A percentile compares a stretch with the other conserved stretches of the same genome.
Conservation (phyloP, 2,329 filamentous ascomycete species). For the Alternaria ventricosa region DNA sequence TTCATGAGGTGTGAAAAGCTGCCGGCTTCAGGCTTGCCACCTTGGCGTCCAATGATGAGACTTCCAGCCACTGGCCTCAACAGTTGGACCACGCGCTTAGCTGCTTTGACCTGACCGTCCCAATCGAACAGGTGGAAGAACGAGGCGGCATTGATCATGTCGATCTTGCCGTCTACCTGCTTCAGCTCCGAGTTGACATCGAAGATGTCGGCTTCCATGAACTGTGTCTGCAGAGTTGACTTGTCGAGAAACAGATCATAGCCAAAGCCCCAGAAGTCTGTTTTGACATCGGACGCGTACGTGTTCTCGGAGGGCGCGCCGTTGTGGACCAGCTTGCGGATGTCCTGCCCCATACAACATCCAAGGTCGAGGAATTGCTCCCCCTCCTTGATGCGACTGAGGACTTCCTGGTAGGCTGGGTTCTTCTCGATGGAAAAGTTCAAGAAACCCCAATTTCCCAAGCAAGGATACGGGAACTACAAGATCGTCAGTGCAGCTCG, state of each 20-base stretch:
- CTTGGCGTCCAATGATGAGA: slow-evolving; percentile 50
- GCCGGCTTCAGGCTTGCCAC: slow-evolving; percentile 41
- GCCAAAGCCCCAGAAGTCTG: slow-evolving; percentile 61
- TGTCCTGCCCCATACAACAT: slow-evolving; percentile 55
- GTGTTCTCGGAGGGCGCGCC: slow-evolving; percentile 51
- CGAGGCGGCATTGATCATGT: slow-evolving; percentile 51
- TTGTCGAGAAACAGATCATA: slow-evolving; percentile 51
- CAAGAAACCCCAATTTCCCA: slow-evolving; percentile 47
- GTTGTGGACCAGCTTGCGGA: slow-evolving; percentile 53
- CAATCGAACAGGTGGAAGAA: slow-evolving; percentile 56
- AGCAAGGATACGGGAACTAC: slow-evolving; percentile 46
- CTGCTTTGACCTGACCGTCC: slow-evolving; percentile 48
- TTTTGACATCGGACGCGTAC: slow-evolving; percentile 50
- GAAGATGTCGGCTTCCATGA: slow-evolving; percentile 60
- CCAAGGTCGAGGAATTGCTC: slow-evolving; percentile 52
- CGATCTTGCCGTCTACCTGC: slow-evolving; percentile 48
- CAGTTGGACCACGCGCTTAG: slow-evolving; percentile 40
- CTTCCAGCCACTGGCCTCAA: slow-evolving; percentile 43
- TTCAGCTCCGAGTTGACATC: slow-evolving; percentile 38
- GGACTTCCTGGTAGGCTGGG: slow-evolving; percentile 39
- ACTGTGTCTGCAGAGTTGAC: slow-evolving; percentile 54
- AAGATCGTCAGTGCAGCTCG: background rate
- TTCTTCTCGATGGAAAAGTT: slow-evolving; percentile 37
- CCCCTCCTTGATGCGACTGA: slow-evolving; percentile 44
- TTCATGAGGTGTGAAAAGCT: slow-evolving; percentile 27